phyloP scores from a whole-genome alignment of 495 filamentous ascomycete genomes.

The Jackrogersella multiformis region DNA sequence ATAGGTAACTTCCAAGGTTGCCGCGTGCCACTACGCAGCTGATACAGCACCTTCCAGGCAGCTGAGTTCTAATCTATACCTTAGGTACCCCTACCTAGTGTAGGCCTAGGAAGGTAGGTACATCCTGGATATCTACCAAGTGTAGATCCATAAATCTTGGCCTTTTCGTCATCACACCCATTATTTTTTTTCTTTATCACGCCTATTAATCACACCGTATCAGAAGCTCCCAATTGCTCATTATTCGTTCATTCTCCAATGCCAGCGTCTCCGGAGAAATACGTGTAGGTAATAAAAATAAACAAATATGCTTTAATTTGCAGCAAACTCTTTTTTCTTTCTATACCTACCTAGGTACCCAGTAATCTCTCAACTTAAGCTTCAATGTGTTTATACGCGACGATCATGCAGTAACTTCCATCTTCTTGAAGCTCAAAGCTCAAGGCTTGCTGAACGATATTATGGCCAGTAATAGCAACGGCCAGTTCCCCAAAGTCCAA shows the following conservation, averaged over 20 bases:
- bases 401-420: constrained; percentile 31
- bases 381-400: neutral
- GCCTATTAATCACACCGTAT: constrained; percentile 24
- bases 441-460: constrained; percentile 22
- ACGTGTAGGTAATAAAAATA: constrained; percentile 31
- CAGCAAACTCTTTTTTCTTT: neutral
- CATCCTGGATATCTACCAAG: too few relatives aligned
- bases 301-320: constrained; percentile 29
- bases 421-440: constrained; percentile 7
- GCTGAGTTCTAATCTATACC: too few relatives aligned
- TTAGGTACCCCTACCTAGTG: too few relatives aligned
- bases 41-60: too few relatives aligned
- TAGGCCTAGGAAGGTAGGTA: too few relatives aligned
- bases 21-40: neutral
- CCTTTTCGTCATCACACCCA: constrained; percentile 28
- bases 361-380: neutral
- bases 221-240: constrained; percentile 30
- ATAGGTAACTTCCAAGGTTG: too few relatives aligned
- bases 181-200: constrained; percentile 17
- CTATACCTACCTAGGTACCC: neutral
- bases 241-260: constrained; percentile 23
- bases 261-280: constrained; percentile 24
- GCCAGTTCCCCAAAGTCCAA: constrained; percentile 78
- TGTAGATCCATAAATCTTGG: too few relatives aligned
- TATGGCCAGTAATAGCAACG: constrained; percentile 57